phyloP scores from a whole-genome alignment of 331 rosid genomes.

The Pyracantha coccinea region DNA sequence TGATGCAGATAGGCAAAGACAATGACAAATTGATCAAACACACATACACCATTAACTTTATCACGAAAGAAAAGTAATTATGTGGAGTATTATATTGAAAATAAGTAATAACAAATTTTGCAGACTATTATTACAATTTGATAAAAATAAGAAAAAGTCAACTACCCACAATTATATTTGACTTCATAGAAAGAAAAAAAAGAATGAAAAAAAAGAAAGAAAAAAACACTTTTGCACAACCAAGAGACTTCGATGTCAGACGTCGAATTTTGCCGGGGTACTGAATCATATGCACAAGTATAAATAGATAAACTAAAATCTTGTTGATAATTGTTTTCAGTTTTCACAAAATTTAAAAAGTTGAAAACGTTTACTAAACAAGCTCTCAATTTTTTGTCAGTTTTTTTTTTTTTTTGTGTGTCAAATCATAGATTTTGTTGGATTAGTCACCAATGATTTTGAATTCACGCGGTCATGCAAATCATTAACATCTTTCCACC shows the following conservation, averaged over 20 bases:
- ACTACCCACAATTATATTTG: neutral
- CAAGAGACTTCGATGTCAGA: neutral
- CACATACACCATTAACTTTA: too few relatives aligned
- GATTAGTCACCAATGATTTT: accelerated
- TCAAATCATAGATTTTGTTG: too few relatives aligned
- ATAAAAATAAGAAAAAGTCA: neutral
- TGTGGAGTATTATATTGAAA: neutral
- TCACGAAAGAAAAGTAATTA: too few relatives aligned
- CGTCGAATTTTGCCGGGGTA: neutral
- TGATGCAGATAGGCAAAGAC: neutral
- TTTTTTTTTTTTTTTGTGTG: too few relatives aligned
- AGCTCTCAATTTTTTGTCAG: too few relatives aligned
- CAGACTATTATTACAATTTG: neutral
- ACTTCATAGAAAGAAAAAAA: neutral
- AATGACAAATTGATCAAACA: neutral
- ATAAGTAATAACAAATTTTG: neutral
- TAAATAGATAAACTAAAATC: neutral
- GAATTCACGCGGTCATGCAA: too few relatives aligned
- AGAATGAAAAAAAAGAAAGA: too few relatives aligned
- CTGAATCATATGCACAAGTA: neutral
- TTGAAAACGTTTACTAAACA: too few relatives aligned
- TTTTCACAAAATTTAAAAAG: too few relatives aligned
- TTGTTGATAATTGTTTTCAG: too few relatives aligned
- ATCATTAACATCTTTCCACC: too few relatives aligned
- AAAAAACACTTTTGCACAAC: neutral